Evolutionary conservation across 257 asterid genomes (phyloP).

Genomic region (Forsythia suspensa): DNA sequence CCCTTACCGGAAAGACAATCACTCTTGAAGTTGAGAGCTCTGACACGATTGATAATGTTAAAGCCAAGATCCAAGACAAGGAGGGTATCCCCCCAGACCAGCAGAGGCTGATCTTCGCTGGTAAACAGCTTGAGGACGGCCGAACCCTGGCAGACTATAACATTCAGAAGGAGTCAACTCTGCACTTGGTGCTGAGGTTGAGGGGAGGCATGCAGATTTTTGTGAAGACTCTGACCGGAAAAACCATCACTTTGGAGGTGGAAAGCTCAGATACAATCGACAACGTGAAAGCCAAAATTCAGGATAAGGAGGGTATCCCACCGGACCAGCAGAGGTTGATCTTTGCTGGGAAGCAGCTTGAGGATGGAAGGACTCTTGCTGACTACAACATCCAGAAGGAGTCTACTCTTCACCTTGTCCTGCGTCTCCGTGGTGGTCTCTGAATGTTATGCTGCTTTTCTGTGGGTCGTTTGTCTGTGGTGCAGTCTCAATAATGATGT

Average conservation of each 20-base stretch:
- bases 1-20: background rate
- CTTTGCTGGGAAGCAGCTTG: background rate
- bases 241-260: background rate
- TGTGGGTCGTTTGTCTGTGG: background rate
- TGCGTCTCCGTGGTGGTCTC: background rate
- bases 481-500: background rate
- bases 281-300: background rate
- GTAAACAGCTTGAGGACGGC: constrained; percentile 2
- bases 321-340: background rate
- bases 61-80: background rate
- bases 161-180: background rate
- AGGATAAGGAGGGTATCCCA: background rate
- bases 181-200: background rate
- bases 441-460: background rate
- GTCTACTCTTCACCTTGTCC: constrained; percentile 1
- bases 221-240: background rate
- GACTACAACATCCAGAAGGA: constrained; percentile 1
- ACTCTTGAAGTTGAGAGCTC: background rate
- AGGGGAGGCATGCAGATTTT: background rate
- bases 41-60: background rate
- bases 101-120: background rate
- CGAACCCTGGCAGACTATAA: background rate
- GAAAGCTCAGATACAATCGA: background rate
- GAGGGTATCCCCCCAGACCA: background rate
- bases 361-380: constrained; percentile 1